Conservation (phyloP, 805 yeast species). For the Yarrowia hollandica region DNA sequence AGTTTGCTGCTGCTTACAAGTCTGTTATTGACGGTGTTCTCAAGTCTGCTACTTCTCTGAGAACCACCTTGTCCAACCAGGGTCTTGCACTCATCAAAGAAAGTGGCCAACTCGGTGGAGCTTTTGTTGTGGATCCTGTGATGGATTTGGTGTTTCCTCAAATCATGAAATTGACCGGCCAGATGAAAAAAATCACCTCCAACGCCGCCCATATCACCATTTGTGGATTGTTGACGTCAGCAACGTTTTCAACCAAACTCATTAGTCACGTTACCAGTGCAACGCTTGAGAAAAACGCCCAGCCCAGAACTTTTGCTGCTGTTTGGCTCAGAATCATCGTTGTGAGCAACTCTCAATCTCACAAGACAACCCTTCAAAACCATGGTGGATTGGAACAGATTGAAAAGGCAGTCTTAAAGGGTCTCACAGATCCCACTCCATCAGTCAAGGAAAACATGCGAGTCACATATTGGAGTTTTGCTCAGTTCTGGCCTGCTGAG, state of each 20-base stretch:
- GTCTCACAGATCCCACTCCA: conserved; percentile 78
- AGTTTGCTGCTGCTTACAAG: conserved; percentile 44
- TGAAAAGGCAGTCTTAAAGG: conserved; percentile 55
- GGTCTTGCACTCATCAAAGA: conserved; percentile 81
- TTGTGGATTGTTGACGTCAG: conserved; percentile 55
- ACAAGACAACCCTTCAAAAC: conserved; percentile 38
- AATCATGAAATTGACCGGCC: conserved; percentile 55
- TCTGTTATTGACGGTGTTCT: conserved; percentile 58
- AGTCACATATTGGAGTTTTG: conserved; percentile 69
- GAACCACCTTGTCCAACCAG: conserved; percentile 78
- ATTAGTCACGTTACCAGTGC: conserved; percentile 53
- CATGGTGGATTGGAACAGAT: conserved; percentile 47
- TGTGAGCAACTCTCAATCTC: conserved; percentile 44
- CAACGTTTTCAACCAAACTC: conserved; percentile 55
- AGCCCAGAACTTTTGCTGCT: conserved; percentile 68
- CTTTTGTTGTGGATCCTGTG: conserved; percentile 39
- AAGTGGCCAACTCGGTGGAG: conserved; percentile 37
- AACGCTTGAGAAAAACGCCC: conserved; percentile 66
- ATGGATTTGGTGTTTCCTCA: conserved; percentile 53
- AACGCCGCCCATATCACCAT: conserved; percentile 46
- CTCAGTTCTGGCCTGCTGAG: conserved; percentile 52
- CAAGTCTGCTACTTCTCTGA: conserved; percentile 67
- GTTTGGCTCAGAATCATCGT: conserved; percentile 68
- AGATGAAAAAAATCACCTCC: conserved; percentile 65
- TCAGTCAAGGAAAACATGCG: conserved; percentile 76